Base-by-base conservation (phyloP, 192 early-diverging fungal genomes). In the Entophlyctis luteolus region DNA sequence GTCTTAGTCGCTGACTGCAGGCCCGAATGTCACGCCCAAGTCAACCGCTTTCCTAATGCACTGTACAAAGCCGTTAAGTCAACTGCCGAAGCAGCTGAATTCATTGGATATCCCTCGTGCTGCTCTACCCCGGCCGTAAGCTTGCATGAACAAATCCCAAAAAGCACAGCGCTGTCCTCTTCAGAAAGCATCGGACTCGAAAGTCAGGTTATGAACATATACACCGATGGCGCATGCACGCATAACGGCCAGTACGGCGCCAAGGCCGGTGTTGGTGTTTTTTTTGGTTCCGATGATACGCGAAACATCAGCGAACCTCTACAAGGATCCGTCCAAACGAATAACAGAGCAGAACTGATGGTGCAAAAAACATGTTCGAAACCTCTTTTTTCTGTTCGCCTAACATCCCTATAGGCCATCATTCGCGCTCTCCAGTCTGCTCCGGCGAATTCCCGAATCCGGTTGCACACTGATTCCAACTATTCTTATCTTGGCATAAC, bases 211-310 rank as follows among this genome's bases (percentile, higher is more conserved):
- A 36, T 59, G 20, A 23, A 14, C 18, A 23, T 90, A 8, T 93
- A 92, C 75, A 95, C 92, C 0, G 93, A 97, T 57, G 94, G 94
- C 33, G 84, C 86, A 48, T 83, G 90, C 62, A 54, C 76, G 16
- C 67, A 73, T 5, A 98, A 98, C 78, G 94, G 94, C 16, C 62
- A 50, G 22, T 3, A 4, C 12, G 18, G 27, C 16, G 91, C 90
- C 2, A 65, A 72, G 3, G 95, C 91, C 29, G 95, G 95, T 20
- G 67, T 91, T 20, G 95, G 95, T 4, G 91, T 95, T 20, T 95
- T 82, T 65, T 98, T 87, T 72, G 91, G 89, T 6, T 57, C 65
- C 0, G 72, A 77, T 38, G 89, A 95, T 75, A 74, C 87, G 3
- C 65, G 81, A 66, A 86, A 84, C 50, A 39, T 75, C 45, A 55